phyloP scores from a whole-genome alignment of 306 rosid genomes.

The Pyrus communis region DNA sequence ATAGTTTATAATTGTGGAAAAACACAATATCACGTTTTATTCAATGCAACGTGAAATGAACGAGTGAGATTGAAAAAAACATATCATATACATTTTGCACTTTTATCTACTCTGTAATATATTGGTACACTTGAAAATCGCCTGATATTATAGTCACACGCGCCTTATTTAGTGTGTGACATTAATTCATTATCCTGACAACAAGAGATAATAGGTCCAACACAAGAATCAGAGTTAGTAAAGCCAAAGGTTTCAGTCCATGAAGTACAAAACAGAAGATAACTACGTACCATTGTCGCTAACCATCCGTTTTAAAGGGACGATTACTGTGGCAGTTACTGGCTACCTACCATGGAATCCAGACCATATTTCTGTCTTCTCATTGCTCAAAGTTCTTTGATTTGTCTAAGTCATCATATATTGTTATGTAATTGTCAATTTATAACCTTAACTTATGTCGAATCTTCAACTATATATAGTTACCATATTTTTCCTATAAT shows the following conservation, averaged over 20 bases:
- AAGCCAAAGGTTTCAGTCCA: not conserved
- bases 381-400: not conserved
- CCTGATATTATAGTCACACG: not conserved
- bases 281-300: not conserved
- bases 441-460: no score
- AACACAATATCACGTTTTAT: no score
- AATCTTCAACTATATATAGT: not conserved
- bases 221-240: not conserved
- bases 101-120: no score
- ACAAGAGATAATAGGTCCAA: not conserved
- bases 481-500: not conserved
- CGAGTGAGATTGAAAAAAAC: no score
- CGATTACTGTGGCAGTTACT: not conserved
- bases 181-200: not conserved
- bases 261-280: not conserved
- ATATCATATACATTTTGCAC: no score
- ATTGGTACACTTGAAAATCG: no score
- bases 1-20: no score
- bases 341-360: slow-evolving; percentile 10
- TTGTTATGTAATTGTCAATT: not conserved
- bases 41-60: no score
- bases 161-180: no score
- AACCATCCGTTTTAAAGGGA: not conserved
- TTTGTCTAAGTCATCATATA: slow-evolving; percentile 10
- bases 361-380: slow-evolving; percentile 8